Base-by-base conservation (phyloP, 1,284 basidiomycete genomes). In the Moesziomyces sp. region DNA sequence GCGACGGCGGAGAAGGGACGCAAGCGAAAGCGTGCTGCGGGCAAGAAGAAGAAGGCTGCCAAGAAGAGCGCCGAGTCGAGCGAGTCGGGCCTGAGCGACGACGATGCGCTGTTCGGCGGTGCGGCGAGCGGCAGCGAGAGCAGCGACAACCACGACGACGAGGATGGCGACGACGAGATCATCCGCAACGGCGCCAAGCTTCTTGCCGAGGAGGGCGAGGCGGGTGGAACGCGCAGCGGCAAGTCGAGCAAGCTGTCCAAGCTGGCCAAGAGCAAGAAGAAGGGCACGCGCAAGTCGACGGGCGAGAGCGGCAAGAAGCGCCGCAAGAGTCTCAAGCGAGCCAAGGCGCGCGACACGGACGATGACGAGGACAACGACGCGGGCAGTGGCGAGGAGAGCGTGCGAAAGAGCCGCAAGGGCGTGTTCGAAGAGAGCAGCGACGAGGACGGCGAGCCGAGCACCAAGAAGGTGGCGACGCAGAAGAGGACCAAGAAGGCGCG, bases 151-250 rank as follows among this genome's bases (percentile, higher is more conserved):
- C 49, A 46, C 49, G 66, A 69, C 45, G 71, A 64, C 47, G 72
- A 73, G 46, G 76, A 76, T 34, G 76, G 69, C 9, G 73, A 71
- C 35, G 66, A 71, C 10, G 76, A 76, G 49, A 78, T 78, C 50
- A 68, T 73, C 23, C 49, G 63, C 7, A 70, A 74, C 52, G 72
- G 59, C 19, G 60, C 58, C 19, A 65, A 62, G 50, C 52, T 64
- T 38, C 46, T 67, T 7, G 78, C 70, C 9, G 62, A 68, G 9
- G 70, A 77, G 28, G 67, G 61, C 7, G 56, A 56, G 7, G 52
- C 38, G 1, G 58, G 38, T 18, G 63, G 48, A 3, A 44, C 50
- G 14, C 62, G 52, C 38, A 54, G 45, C 21, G 45, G 52, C 48
- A 75, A 55, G 47, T 46, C 44, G 40, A 51, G 58, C 26, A 74